Conservation (phyloP, 2,329 filamentous ascomycete genomes). For the Aspergillus uvarum region DNA sequence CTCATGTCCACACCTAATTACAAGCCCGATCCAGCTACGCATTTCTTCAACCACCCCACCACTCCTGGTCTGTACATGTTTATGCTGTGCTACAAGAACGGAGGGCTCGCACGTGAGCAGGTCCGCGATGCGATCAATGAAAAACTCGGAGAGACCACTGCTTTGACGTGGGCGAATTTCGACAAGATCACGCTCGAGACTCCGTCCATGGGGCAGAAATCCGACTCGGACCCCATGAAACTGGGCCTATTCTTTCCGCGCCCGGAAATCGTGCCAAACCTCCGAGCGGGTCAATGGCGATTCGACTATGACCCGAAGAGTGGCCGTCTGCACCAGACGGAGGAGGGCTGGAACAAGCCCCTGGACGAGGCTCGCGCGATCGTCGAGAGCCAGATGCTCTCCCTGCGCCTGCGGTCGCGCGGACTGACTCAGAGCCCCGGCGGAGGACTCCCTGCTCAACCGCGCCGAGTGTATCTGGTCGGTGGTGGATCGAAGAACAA, state of each 20-base stretch:
- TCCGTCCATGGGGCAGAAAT: slow-evolving; percentile 65
- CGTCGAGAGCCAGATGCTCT: slow-evolving; percentile 92
- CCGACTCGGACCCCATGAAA: slow-evolving; percentile 63
- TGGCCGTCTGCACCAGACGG: slow-evolving; percentile 54
- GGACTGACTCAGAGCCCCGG: slow-evolving; percentile 65
- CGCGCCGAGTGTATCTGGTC: slow-evolving; percentile 87
- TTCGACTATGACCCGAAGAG: slow-evolving; percentile 61
- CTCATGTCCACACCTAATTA: slow-evolving; percentile 95
- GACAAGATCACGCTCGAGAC: slow-evolving; percentile 70
- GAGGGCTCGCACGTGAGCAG: slow-evolving; percentile 85
- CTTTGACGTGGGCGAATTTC: slow-evolving; percentile 73
- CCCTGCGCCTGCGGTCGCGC: slow-evolving; percentile 79
- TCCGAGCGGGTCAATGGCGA: slow-evolving; percentile 81
- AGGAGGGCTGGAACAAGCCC: slow-evolving; percentile 55
- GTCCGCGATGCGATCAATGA: slow-evolving; percentile 76
- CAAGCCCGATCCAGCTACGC: slow-evolving; percentile 83
- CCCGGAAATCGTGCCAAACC: slow-evolving; percentile 92
- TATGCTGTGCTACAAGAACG: slow-evolving; percentile 99
- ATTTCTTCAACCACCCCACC: slow-evolving; percentile 98
- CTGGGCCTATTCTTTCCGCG: slow-evolving; percentile 93
- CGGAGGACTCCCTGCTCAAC: slow-evolving; percentile 70
- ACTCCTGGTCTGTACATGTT: slow-evolving; percentile 95
- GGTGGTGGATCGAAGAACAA: slow-evolving; percentile 88
- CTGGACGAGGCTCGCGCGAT: slow-evolving; percentile 79
- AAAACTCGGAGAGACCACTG: slow-evolving; percentile 44